Base-by-base conservation (phyloP, 2,329 filamentous ascomycete genomes). In the Bertia moriformis region DNA sequence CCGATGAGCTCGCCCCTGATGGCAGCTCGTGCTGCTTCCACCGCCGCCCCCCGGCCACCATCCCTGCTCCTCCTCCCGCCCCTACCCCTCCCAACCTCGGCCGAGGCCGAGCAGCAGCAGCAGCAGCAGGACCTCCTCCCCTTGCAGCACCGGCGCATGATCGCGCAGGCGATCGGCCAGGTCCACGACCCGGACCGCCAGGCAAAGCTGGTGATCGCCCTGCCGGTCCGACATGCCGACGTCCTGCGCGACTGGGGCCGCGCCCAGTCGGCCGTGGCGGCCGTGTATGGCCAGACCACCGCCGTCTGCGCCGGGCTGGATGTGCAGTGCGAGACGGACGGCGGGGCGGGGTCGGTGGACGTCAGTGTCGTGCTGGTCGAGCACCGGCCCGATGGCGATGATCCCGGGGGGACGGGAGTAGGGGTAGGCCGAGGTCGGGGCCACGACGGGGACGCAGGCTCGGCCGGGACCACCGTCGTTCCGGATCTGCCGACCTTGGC, bases 281-380 rank as follows among this genome's bases (percentile, higher is more conserved):
- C 73, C 18, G 54, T 93, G 18, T 96, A 96, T 65, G 77, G 78
- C 49, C 68, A 95, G 38, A 64, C 91, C 41, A 80, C 80, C 22
- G 62, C 78, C 36, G 65, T 85, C n/a, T 85, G 81, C 44, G 73
- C 78, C 12, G 67, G 75, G 46, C 63, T 73, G 37, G 63, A 62
- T 37, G 67, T 62, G 61, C 79, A 56, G 60, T 83, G 57, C 54
- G 84, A 58, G 65, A 72, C 62, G 4, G 58, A 60, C 32, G 63
- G 61, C 13, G 73, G 74, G 24, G 68, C 74, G 0, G 76, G 77
- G 36, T 81, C 83, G 18, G 71, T 94, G 14, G 86, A 95, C 57
- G 69, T 74, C 1, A 74, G 86, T 3, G 62, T 94, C 14, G 51
- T 94, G 19, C 66, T 93, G n/a, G n/a, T n/a, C n/a, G n/a, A n/a